phyloP scores from a whole-genome alignment of 2,329 filamentous ascomycete species.

The Graphiopsis chlorocephala region DNA sequence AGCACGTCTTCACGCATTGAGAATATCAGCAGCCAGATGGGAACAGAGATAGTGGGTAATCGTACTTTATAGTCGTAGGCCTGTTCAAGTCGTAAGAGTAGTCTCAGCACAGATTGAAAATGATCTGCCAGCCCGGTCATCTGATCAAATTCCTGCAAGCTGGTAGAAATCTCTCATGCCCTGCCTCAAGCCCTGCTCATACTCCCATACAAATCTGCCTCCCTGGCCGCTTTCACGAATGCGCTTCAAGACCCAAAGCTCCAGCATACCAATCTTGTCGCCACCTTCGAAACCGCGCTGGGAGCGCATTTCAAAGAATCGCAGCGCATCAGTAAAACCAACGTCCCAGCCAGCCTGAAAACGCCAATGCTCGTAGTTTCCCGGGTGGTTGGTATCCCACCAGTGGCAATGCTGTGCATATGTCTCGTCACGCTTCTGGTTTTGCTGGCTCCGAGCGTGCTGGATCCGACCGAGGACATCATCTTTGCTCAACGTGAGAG shows the following conservation, averaged over 20 bases:
- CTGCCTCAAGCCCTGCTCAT: constrained; percentile 49
- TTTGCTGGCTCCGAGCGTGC: constrained; percentile 41
- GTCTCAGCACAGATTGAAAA: not conserved
- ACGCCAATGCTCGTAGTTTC: constrained; percentile 51
- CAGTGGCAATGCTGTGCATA: constrained; percentile 48
- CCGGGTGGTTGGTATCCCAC: constrained; percentile 48
- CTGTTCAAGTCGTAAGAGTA: not conserved
- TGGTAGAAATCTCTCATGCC: constrained; percentile 45
- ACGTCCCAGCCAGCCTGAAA: constrained; percentile 56
- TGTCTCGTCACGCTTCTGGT: constrained; percentile 38
- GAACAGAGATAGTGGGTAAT: not conserved
- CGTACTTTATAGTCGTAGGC: not conserved
- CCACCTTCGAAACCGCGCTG: constrained; percentile 38
- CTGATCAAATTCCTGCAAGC: constrained; percentile 27
- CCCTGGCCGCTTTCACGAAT: constrained; percentile 51
- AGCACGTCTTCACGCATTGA: not conserved
- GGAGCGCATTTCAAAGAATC: constrained; percentile 49
- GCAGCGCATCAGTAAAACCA: constrained; percentile 54
- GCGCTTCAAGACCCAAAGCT: constrained; percentile 58
- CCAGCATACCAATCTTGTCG: constrained; percentile 56
- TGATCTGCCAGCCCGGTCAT: no score
- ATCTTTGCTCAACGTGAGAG: constrained; percentile 36
- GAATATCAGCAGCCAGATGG: not conserved
- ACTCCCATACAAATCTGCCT: constrained; percentile 51
- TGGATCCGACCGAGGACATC: constrained; percentile 40